Evolutionary conservation across 2,329 filamentous ascomycete species (phyloP), one percentile per base, ranked within the genome.

Genomic region (Phialophora tarda): DNA sequence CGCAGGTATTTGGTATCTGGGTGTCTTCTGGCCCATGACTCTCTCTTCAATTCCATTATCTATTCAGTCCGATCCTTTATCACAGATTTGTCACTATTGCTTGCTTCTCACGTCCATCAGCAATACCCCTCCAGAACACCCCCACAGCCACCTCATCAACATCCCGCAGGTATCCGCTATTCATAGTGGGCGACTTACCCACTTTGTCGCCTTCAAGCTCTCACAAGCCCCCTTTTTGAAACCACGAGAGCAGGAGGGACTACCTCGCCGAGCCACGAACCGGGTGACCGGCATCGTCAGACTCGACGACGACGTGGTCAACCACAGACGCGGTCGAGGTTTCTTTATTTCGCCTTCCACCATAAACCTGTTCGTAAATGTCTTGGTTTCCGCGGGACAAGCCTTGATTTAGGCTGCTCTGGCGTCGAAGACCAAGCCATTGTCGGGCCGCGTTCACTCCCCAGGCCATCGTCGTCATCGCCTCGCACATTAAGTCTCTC

Each of bases 141-240:
- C 50, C 60, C 53, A 55, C 53, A 62, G 50, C 60, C 60, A 56
- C 60, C 30, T 62, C 51, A 60, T 28, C 59, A 53, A 61, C 59
- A 51, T 61, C 59, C 59, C 59, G 47, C 59, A 50, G 38, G 21
- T 28, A 47, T 26, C 57, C 57, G 48, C 48, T 23, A 23, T 51
- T 23, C 48, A 26, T 23, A 8, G 26, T 55, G 53, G 53, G n/a
- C 8, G 26, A 21, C 53, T 8, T 55, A 55, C 53, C 53, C 53
- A 34, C 28, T 51, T 61, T 14, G 51, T 53, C 50, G 17, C 48
- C 28, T 28, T 61, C 30, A 41, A 61, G 59, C 59, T 28, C 30
- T 61, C 59, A 28, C 28, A 54, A 24, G 17, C 8, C 30, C 57
- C 10, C 34, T 21, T 30, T 28, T 59, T 17, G 24, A 21, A 14